Conservation (phyloP, 2,329 filamentous ascomycete genomes). For the Diaporthe amygdali region DNA sequence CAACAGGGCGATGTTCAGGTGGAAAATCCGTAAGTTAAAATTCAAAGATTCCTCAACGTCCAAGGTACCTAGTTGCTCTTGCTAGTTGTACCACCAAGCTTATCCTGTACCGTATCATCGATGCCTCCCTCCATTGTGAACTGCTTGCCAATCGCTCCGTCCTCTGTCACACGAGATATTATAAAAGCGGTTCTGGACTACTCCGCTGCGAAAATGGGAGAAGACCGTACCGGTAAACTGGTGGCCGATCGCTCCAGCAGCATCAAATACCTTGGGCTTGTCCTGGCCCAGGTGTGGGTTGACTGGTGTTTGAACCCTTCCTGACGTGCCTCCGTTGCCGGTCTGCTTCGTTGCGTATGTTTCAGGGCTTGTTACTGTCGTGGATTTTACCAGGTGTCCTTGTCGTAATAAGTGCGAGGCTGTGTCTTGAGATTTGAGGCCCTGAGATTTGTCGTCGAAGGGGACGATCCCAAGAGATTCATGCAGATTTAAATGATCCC, state of each 20-base stretch:
- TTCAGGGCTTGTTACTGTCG: slow-evolving; percentile 19
- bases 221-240: slow-evolving; percentile 55
- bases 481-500: too few relatives aligned
- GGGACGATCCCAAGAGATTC: too few relatives aligned
- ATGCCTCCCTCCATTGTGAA: slow-evolving; percentile 59
- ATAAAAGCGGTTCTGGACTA: background rate
- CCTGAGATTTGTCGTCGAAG: too few relatives aligned
- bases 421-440: too few relatives aligned
- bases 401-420: too few relatives aligned
- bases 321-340: slow-evolving; percentile 23
- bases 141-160: slow-evolving; percentile 58
- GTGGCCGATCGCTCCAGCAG: slow-evolving; percentile 56
- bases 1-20: too few relatives aligned
- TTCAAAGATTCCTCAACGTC: too few relatives aligned
- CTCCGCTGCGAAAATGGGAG: too few relatives aligned
- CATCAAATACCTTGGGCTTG: slow-evolving; percentile 50
- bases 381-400: too few relatives aligned
- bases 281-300: slow-evolving; percentile 31
- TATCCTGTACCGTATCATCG: slow-evolving; percentile 56
- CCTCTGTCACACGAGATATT: slow-evolving; percentile 33
- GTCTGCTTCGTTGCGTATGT: slow-evolving; percentile 21
- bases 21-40: too few relatives aligned
- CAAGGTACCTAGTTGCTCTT: slow-evolving; percentile 22
- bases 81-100: slow-evolving; percentile 43
- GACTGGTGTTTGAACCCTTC: slow-evolving; percentile 29